Conservation (phyloP, 371 early-diverging fungal genomes). For the Scutellospora calospora region DNA sequence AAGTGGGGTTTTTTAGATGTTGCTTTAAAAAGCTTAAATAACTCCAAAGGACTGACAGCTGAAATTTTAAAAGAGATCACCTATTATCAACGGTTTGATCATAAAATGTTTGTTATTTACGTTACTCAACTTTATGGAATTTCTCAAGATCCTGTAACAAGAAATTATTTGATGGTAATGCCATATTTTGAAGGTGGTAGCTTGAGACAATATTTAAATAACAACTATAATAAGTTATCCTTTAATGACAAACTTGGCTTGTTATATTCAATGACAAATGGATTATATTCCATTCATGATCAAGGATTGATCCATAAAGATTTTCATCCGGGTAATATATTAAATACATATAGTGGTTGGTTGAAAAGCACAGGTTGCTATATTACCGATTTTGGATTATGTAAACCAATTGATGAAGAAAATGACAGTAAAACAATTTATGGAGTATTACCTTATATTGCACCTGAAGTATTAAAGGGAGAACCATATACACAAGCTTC, state of each 20-base stretch:
- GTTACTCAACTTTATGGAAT: not conserved
- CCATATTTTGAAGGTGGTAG: not conserved
- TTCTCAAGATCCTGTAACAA: constrained; percentile 4
- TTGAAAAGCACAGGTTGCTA: not conserved
- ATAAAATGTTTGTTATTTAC: too few relatives aligned
- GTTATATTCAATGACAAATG: not conserved
- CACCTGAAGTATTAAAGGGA: constrained; percentile 8
- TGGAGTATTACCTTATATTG: constrained; percentile 26
- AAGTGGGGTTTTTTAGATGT: not conserved
- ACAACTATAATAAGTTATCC: not conserved
- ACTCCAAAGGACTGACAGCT: constrained; percentile 17
- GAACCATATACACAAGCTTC: constrained; percentile 9
- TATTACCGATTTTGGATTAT: too few relatives aligned
- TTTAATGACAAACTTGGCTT: not conserved
- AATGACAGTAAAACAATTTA: not conserved
- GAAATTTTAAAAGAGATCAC: constrained; percentile 16
- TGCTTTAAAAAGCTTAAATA: constrained; percentile 12
- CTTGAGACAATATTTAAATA: constrained; percentile 14
- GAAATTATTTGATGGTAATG: constrained; percentile 30
- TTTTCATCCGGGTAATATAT: constrained; percentile 10
- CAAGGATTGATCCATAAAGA: not conserved
- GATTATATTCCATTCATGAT: not conserved
- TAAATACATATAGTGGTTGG: not conserved
- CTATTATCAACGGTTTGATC: not conserved
- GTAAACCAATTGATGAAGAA: too few relatives aligned